Evolutionary conservation across 2,329 filamentous ascomycete genomes (phyloP).

Genomic region (Paracamarosporium sp.): DNA sequence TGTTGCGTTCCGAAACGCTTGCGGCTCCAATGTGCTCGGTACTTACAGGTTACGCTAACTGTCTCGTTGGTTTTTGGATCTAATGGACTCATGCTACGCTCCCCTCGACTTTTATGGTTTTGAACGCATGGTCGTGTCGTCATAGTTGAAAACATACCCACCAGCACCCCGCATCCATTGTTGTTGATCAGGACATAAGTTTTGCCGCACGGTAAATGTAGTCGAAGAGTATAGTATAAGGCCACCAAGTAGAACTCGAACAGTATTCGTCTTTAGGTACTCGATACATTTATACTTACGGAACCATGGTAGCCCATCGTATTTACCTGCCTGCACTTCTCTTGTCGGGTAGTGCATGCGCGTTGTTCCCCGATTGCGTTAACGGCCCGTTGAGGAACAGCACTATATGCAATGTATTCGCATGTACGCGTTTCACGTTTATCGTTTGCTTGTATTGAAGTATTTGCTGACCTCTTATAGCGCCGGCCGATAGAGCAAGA

Average conservation of each 20-base stretch:
- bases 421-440: constrained; percentile 21
- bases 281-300: neutral
- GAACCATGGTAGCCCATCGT: constrained; percentile 4
- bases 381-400: constrained; percentile 59
- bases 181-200: neutral
- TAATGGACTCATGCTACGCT: neutral
- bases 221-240: neutral
- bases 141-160: neutral
- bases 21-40: neutral
- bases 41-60: neutral
- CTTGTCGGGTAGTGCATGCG: constrained; percentile 20
- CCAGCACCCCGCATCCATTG: neutral
- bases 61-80: neutral
- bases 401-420: constrained; percentile 58
- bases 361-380: constrained; percentile 58
- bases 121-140: constrained; percentile 1
- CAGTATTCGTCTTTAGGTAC: neutral
- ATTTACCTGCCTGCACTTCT: constrained; percentile 9
- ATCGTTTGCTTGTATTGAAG: neutral
- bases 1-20: neutral
- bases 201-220: neutral
- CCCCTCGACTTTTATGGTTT: neutral
- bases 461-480: constrained; percentile 16
- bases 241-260: neutral
- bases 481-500: constrained; percentile 31